phyloP scores from a whole-genome alignment of 2,329 filamentous ascomycete genomes.

The Arthrobotrys pseudoclavata region DNA sequence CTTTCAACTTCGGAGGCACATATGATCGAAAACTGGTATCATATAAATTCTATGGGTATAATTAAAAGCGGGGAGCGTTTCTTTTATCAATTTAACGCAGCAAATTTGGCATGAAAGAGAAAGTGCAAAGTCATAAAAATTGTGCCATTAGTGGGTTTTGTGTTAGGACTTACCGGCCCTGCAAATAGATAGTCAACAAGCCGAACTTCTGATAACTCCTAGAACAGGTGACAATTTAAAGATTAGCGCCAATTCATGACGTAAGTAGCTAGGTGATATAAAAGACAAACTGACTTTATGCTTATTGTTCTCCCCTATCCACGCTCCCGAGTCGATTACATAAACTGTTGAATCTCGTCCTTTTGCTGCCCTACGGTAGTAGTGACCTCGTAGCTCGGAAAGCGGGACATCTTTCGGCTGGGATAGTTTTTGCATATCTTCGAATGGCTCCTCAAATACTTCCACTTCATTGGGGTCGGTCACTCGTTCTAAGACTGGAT shows the following conservation, averaged over 20 bases:
- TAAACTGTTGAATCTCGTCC: slow-evolving; percentile 4
- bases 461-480: not conserved
- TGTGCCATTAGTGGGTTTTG: not conserved
- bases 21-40: too few relatives aligned
- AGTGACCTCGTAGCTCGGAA: slow-evolving; percentile 3
- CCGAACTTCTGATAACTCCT: slow-evolving; percentile 4
- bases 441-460: slow-evolving; percentile 23
- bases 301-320: not conserved
- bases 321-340: slow-evolving; percentile 17
- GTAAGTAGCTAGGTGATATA: not conserved
- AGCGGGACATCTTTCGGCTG: slow-evolving; percentile 11
- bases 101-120: not conserved
- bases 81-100: too few relatives aligned
- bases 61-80: too few relatives aligned
- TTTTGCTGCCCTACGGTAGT: slow-evolving; percentile 10
- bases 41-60: too few relatives aligned
- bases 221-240: not conserved
- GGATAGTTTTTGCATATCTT: slow-evolving; percentile 31
- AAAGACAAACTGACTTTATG: not conserved
- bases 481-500: not conserved
- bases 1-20: not conserved
- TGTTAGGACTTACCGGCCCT: slow-evolving; percentile 1
- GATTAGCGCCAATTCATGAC: not conserved
- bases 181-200: slow-evolving; percentile 23
- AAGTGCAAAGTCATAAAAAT: not conserved